phyloP scores from a whole-genome alignment of 108 stramenopile species.

The Pinguiococcus pyrenoidosus region DNA sequence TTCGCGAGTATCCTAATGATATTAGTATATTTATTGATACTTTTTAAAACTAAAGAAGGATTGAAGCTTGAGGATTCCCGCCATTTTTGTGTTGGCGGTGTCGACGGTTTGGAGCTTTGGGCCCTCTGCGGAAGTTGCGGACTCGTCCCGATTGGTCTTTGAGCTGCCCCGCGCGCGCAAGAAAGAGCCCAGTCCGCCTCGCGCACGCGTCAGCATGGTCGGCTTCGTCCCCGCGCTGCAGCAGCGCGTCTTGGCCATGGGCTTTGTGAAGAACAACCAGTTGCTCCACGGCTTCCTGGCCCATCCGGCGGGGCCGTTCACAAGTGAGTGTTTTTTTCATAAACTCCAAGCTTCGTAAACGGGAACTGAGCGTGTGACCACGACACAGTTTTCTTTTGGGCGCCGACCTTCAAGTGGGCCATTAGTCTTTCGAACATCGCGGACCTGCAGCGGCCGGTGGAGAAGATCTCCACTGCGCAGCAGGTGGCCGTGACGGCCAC shows the following conservation, averaged over 20 bases:
- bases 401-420: constrained; percentile 10
- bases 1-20: no score
- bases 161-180: no score
- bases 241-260: not conserved
- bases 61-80: no score
- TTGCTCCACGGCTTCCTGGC: not conserved
- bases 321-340: constrained; percentile 2
- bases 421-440: constrained; percentile 12
- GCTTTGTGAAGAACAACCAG: constrained; percentile 1
- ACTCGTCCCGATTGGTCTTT: no score
- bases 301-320: constrained; percentile 12
- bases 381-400: constrained; percentile 2
- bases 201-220: no score
- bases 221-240: not conserved
- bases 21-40: no score
- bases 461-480: constrained; percentile 10
- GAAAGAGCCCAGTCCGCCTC: no score
- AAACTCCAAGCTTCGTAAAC: not conserved
- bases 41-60: no score
- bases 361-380: not conserved
- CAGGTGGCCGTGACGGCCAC: constrained; percentile 15
- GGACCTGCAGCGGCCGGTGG: constrained; percentile 16
- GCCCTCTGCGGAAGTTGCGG: no score
- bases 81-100: no score
- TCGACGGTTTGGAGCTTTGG: no score